Evolutionary conservation across 83 land plant genomes (phyloP), one percentile per base, ranked within the genome.

Genomic region (Larix sibirica): DNA sequence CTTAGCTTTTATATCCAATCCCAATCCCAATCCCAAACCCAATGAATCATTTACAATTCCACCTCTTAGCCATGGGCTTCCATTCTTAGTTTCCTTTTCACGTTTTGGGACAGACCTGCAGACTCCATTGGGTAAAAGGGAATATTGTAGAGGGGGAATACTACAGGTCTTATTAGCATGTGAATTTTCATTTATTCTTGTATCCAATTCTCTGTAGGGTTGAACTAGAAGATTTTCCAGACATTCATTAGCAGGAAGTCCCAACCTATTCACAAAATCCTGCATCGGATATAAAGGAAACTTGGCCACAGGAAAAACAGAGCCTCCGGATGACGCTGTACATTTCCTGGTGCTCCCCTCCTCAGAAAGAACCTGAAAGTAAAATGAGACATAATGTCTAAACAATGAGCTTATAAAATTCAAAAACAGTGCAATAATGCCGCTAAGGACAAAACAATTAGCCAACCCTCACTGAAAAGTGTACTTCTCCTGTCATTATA

Each of bases 141-240:
- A 75, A 75, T 50, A 14, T 75, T 75, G 58, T 75, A 75, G 60
- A 75, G 78, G 78, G 54, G 78, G 78, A 13, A 75, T 75, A 24
- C 78, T 75, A 3, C 78, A 26, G 14, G 40, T 75, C 28, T 23
- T 47, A 47, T 50, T 9, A 14, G 54, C 78, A 2, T 23, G 60
- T 50, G 42, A 75, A 58, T 50, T 75, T 75, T n/a, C 24, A 7
- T 75, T 28, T 38, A 31, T 71, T 38, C 18, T 71, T 3, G 23
- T 47, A 75, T 47, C 78, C 16, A 28, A 58, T 47, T 75, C 59
- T 74, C 77, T 74, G 59, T 44, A 14, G 47, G 78, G 14, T 58
- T 75, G 47, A 47, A 21, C 8, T 47, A 47, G n/a, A 75, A 75
- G 78, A 47, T 47, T 47, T 47, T 75, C 78, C 14, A 50, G 60